Conservation (phyloP, 1,284 basidiomycete species). For the Boletus smithii region DNA sequence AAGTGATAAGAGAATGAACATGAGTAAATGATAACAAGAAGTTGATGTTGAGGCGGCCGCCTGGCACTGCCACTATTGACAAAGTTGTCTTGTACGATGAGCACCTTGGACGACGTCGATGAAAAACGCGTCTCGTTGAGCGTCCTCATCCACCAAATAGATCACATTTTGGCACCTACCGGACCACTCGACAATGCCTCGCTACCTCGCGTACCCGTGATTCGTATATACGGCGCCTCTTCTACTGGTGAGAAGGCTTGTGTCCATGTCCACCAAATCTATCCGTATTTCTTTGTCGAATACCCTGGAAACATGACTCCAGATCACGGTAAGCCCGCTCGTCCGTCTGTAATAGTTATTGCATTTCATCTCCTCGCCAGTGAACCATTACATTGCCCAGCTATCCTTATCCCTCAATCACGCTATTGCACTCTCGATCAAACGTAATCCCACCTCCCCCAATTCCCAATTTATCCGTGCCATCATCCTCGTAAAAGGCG, state of each 20-base stretch:
- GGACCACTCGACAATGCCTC: constrained; percentile 62
- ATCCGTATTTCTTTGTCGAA: constrained; percentile 76
- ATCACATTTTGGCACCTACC: constrained; percentile 53
- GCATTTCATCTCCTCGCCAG: constrained; percentile 41
- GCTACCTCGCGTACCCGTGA: constrained; percentile 68
- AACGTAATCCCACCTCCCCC: constrained; percentile 54
- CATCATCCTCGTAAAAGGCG: constrained; percentile 88
- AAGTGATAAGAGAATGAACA: background rate
- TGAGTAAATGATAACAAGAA: background rate
- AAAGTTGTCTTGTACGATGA: constrained; percentile 11
- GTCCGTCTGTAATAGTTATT: background rate
- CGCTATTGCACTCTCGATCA: constrained; percentile 71
- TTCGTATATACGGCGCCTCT: constrained; percentile 86
- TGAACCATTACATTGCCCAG: constrained; percentile 63
- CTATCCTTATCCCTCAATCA: constrained; percentile 74
- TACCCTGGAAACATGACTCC: constrained; percentile 60
- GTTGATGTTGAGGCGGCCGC: too few species aligned
- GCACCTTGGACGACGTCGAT: constrained; percentile 9
- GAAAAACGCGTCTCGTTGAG: constrained; percentile 38
- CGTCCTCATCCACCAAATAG: constrained; percentile 66
- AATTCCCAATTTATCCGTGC: constrained; percentile 63
- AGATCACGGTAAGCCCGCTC: constrained; percentile 38
- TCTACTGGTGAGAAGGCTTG: constrained; percentile 78
- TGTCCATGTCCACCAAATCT: constrained; percentile 87
- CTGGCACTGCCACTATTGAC: constrained; percentile 11